Evolutionary conservation across 2,329 filamentous ascomycete genomes (phyloP).

Genomic region (Herpomyces periplanetae): DNA sequence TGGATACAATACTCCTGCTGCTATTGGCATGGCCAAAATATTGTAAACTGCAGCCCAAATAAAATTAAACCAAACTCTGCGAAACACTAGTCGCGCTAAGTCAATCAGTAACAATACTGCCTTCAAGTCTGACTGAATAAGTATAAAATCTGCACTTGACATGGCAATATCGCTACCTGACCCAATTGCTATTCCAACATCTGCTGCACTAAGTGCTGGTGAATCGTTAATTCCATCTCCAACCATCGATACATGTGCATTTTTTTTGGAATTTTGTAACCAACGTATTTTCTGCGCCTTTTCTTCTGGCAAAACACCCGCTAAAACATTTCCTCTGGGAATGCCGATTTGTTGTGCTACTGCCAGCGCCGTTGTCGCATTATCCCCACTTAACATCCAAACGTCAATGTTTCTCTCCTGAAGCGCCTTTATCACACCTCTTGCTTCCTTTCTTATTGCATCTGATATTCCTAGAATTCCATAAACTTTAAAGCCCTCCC

Average conservation of each 20-base stretch:
- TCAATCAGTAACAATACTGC: slow-evolving; percentile 31
- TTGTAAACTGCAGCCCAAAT: slow-evolving; percentile 57
- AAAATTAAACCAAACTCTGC: slow-evolving; percentile 48
- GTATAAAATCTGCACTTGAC: slow-evolving; percentile 39
- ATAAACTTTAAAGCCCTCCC: slow-evolving; percentile 13
- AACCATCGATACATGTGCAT: slow-evolving; percentile 33
- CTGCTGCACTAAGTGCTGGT: slow-evolving; percentile 34
- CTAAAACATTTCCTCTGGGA: slow-evolving; percentile 28
- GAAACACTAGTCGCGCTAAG: slow-evolving; percentile 29
- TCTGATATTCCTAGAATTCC: slow-evolving; percentile 40
- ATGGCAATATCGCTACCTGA: slow-evolving; percentile 49
- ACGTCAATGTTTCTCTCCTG: slow-evolving; percentile 24
- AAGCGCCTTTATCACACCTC: slow-evolving; percentile 20
- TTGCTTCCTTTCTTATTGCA: slow-evolving; percentile 32
- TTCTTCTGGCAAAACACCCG: slow-evolving; percentile 45
- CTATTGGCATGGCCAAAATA: slow-evolving; percentile 30
- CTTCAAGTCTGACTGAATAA: slow-evolving; percentile 26
- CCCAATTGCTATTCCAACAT: slow-evolving; percentile 46
- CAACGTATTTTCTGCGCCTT: slow-evolving; percentile 14
- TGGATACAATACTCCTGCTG: slow-evolving; percentile 36
- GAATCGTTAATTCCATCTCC: slow-evolving; percentile 64
- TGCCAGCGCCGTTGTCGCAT: slow-evolving; percentile 38
- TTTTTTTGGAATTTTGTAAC: slow-evolving; percentile 6
- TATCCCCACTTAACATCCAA: slow-evolving; percentile 81
- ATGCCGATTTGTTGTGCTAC: slow-evolving; percentile 43